Evolutionary conservation across 441 rosid species (phyloP).

Genomic region (Geranium incanum): DNA sequence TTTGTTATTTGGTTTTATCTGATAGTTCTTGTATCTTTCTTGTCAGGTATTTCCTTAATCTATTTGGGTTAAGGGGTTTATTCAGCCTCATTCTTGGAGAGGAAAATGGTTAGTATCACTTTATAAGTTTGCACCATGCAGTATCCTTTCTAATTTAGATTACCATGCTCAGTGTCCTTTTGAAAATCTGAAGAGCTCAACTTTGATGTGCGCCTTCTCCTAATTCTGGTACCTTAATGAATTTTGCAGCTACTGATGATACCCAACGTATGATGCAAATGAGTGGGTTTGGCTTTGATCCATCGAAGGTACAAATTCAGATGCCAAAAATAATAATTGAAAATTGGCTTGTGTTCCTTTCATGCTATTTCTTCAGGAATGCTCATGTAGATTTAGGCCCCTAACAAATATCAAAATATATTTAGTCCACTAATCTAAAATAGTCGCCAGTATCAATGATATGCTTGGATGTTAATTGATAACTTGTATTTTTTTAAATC

Average conservation of each 20-base stretch:
- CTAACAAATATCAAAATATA: not conserved
- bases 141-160: slow-evolving; percentile 7
- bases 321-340: not conserved
- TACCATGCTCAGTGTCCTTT: slow-evolving; percentile 13
- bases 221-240: not conserved
- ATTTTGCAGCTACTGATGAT: slow-evolving; percentile 69
- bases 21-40: slow-evolving; percentile 23
- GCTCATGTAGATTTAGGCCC: not conserved
- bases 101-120: slow-evolving; percentile 71
- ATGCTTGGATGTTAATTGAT: not conserved
- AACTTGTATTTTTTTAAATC: not conserved
- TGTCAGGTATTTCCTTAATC: slow-evolving; percentile 88
- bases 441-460: not conserved
- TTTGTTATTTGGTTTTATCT: slow-evolving; percentile 16
- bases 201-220: not conserved
- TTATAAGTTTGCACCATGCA: slow-evolving; percentile 10
- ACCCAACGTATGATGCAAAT: slow-evolving; percentile 99
- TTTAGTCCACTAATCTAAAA: not conserved
- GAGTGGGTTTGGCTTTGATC: slow-evolving; percentile 93
- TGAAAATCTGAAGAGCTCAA: slow-evolving; percentile 2
- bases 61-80: slow-evolving; percentile 92
- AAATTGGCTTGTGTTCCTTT: not conserved
- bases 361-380: not conserved
- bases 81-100: slow-evolving; percentile 94
- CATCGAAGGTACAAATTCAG: slow-evolving; percentile 53